A percentile compares a stretch with the other conserved stretches of the same genome.
Conservation (phyloP, 305 asterid species). For the Solanum hybrid region DNA sequence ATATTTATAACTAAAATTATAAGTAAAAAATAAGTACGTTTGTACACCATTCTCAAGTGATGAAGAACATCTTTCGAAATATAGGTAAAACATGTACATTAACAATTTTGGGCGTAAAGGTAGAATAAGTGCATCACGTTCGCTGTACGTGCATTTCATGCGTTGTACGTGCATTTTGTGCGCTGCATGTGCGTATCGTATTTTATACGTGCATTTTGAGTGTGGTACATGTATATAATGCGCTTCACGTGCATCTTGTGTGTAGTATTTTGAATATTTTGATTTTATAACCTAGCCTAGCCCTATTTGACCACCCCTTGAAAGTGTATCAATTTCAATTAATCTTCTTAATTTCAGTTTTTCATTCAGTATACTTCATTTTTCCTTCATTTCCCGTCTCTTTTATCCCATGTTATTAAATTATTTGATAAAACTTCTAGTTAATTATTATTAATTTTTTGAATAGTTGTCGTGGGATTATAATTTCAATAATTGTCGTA, state of each 20-base stretch:
- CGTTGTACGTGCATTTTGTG: neutral
- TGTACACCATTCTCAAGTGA: neutral
- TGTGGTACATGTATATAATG: too few relatives aligned
- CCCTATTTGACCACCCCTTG: neutral
- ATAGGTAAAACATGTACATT: neutral
- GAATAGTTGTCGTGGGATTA: neutral
- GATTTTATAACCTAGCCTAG: neutral
- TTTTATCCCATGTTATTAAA: neutral
- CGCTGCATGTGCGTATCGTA: neutral
- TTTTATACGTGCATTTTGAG: neutral
- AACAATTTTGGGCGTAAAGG: neutral
- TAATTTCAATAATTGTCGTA: too few relatives aligned
- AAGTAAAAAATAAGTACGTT: neutral
- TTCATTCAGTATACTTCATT: neutral
- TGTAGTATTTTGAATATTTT: too few relatives aligned
- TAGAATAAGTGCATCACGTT: neutral
- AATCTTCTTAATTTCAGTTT: neutral
- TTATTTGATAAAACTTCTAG: neutral
- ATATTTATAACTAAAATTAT: neutral
- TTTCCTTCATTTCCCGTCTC: neutral
- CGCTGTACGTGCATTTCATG: neutral
- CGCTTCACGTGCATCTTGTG: neutral
- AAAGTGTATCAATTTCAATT: neutral
- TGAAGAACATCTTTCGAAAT: neutral
- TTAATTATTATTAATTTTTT: too few relatives aligned